Base-by-base conservation (phyloP, 495 filamentous ascomycete genomes). In the Pseudevernia furfuracea region DNA sequence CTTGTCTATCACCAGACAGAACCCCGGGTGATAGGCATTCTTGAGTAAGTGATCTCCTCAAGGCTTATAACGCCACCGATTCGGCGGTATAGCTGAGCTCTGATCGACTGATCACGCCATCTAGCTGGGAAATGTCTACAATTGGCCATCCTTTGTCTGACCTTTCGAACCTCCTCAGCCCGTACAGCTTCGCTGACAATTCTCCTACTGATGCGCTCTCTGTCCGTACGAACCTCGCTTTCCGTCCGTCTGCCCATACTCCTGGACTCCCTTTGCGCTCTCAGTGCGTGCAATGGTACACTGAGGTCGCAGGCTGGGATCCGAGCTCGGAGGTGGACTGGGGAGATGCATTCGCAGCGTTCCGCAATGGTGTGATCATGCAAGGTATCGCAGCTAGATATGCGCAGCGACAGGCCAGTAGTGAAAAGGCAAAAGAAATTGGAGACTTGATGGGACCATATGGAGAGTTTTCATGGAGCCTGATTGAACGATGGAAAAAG, bases 141-240 rank as follows among this genome's bases (percentile, higher is more conserved):
- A 88, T 96, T 34, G 94, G 94, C 58, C 92, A 98, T 73, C 94
- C 94, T 7, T 80, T 96, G 15, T 91, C 89, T 25, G 94, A 98
- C 71, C 78, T 97, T 57, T 83, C 85, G 68, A 94, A 94, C 75
- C 76, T 95, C 12, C 79, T 88, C 30, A 88, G 82, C 34, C 90
- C 91, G 4, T 95, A 84, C 62, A 68, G 68, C 11, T 62, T 71
- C 23, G 69, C 69, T 17, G 59, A 63, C 6, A 53, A 70, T 55
- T 48, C 68, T 43, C 63, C 66, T 19, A 38, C 44, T n/a, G 30
- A 39, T 44, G 62, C 56, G 30, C 46, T 71, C 25, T 41, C 53
- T 30, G 48, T 52, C 34, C 68, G 63, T 25, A 66, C 65, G 10
- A 69, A 68, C 52, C 36, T 36, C 57, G 71, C 68, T 10, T 72